Conservation (phyloP, 1,139 yeast species). For the Pichia norvegensis region DNA sequence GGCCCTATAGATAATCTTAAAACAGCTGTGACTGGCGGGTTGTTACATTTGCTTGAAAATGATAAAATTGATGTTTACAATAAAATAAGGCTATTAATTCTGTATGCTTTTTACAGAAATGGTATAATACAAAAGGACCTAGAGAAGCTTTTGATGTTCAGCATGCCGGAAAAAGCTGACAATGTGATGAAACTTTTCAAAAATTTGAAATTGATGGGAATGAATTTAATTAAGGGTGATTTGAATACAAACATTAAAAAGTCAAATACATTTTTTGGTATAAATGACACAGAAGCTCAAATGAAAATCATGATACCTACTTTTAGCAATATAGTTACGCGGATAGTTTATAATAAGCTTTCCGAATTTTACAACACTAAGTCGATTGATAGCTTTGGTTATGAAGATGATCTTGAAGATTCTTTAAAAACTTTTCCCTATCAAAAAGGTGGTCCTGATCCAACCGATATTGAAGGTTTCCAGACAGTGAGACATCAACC, state of each 20-base stretch:
- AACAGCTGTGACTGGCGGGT: slow-evolving; percentile 49
- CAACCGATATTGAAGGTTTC: slow-evolving; percentile 6
- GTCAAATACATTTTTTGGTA: slow-evolving; percentile 49
- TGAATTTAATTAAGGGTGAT: slow-evolving; percentile 43
- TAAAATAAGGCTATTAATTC: slow-evolving; percentile 66
- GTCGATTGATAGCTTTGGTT: slow-evolving; percentile 13
- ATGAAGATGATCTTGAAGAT: slow-evolving; percentile 16
- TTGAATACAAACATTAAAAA: slow-evolving; percentile 30
- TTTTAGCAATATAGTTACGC: slow-evolving; percentile 22
- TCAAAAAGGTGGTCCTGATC: slow-evolving; percentile 17
- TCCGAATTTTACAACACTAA: slow-evolving; percentile 22
- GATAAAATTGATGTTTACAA: slow-evolving; percentile 28
- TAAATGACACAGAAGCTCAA: slow-evolving; percentile 37
- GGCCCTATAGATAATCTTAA: slow-evolving; percentile 62
- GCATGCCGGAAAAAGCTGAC: slow-evolving; percentile 44
- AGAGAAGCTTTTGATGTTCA: slow-evolving; percentile 59
- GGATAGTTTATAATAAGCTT: slow-evolving; percentile 21
- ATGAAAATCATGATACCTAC: slow-evolving; percentile 23
- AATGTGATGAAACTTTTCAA: slow-evolving; percentile 47
- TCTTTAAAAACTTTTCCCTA: slow-evolving; percentile 26
- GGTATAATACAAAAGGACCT: slow-evolving; percentile 76
- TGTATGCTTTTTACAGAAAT: slow-evolving; percentile 76
- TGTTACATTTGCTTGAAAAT: slow-evolving; percentile 44
- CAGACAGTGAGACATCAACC: slow-evolving; percentile 23
- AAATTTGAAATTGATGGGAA: slow-evolving; percentile 43